Conservation (phyloP, 345 rosid species). For the Linum trigynum region DNA sequence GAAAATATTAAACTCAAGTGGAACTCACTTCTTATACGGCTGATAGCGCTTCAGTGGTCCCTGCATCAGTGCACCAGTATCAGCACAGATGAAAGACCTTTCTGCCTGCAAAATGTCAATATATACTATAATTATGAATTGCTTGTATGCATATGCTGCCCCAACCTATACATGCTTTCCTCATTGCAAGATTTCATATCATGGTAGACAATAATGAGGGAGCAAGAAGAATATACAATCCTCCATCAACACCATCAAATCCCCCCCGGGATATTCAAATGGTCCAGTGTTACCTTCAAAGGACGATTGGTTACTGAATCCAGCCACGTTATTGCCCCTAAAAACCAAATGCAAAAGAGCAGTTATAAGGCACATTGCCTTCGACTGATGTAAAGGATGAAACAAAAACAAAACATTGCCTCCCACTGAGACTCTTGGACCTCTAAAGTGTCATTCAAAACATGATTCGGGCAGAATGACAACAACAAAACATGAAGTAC, state of each 20-base stretch:
- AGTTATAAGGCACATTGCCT: conserved; percentile 4
- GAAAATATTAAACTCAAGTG: not conserved
- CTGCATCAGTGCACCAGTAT: conserved; percentile 82
- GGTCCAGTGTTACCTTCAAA: conserved; percentile 47
- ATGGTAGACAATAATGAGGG: too few species aligned
- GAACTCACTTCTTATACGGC: conserved; percentile 56
- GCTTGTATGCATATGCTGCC: too few species aligned
- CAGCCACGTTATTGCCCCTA: conserved; percentile 78
- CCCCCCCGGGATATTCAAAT: not conserved
- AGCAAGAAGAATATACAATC: too few species aligned
- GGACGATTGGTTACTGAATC: conserved; percentile 90
- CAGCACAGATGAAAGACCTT: conserved; percentile 80
- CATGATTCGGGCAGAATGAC: not conserved
- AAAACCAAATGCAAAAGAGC: conserved; percentile 10
- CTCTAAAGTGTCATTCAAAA: conserved; percentile 6
- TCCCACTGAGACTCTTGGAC: too few species aligned
- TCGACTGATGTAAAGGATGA: not conserved
- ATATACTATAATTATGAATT: not conserved
- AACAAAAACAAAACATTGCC: not conserved
- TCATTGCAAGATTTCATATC: too few species aligned
- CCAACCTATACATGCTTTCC: too few species aligned
- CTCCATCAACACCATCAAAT: too few species aligned
- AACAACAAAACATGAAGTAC: conserved; percentile 20
- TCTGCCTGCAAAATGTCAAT: conserved; percentile 46
- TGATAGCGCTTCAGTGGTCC: conserved; percentile 53